Evolutionary conservation across 495 filamentous ascomycete genomes (phyloP).

Genomic region (Cercophora samala): DNA sequence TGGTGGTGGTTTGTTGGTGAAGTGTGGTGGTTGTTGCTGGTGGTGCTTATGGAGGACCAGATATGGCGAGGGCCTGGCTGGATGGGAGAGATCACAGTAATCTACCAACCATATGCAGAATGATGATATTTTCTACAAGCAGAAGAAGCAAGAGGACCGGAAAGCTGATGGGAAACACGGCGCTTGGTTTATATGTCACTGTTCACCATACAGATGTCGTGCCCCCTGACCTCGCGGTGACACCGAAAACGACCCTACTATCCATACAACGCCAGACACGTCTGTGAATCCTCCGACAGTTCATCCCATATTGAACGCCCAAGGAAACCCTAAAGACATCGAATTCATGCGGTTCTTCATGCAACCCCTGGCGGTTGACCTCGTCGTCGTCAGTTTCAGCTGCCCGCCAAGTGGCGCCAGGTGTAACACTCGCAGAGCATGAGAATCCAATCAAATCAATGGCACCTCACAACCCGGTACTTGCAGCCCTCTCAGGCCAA

Average conservation of each 20-base stretch:
- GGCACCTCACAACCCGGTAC: constrained; percentile 12
- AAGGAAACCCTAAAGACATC: constrained; percentile 2
- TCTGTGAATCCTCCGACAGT: neutral
- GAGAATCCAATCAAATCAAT: constrained; percentile 23
- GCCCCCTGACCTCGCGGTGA: neutral
- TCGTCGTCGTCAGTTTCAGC: constrained; percentile 5
- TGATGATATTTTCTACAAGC: too few relatives aligned
- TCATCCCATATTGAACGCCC: neutral
- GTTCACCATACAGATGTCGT: neutral
- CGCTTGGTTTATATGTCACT: neutral
- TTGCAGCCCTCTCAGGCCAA: neutral
- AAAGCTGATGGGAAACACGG: neutral
- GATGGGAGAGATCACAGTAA: too few relatives aligned
- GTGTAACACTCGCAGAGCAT: constrained; percentile 11
- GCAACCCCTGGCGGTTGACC: constrained; percentile 8
- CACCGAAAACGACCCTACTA: neutral
- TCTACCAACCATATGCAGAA: too few relatives aligned
- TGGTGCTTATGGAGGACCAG: too few relatives aligned
- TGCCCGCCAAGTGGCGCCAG: constrained; percentile 5
- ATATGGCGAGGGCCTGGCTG: too few relatives aligned
- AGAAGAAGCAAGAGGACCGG: neutral
- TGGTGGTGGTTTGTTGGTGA: neutral
- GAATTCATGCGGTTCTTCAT: constrained; percentile 17
- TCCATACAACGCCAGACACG: neutral
- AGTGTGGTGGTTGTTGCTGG: neutral